A percentile compares a stretch with the other conserved stretches of the same genome.
phyloP scores from a whole-genome alignment of 306 rosid genomes.

The Fagus sylvatica region DNA sequence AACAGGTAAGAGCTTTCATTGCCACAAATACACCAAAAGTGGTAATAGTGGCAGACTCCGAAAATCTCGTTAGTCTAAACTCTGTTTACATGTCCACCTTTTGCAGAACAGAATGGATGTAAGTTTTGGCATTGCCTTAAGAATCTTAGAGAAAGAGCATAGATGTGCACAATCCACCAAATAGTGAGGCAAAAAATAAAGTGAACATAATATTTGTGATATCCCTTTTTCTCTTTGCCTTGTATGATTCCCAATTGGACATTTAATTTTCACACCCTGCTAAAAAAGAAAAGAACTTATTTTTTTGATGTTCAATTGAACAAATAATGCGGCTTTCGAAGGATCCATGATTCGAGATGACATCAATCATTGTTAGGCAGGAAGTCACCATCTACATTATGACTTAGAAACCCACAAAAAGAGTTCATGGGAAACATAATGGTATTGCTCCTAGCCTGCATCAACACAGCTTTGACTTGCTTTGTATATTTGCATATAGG shows the following conservation, averaged over 20 bases:
- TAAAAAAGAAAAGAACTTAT: background rate
- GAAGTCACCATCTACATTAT: background rate
- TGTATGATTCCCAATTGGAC: background rate
- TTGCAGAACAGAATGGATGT: background rate
- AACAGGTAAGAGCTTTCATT: background rate
- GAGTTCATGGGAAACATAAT: background rate
- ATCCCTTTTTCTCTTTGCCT: background rate
- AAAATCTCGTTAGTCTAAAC: background rate
- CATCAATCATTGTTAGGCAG: background rate
- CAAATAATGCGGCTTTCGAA: background rate
- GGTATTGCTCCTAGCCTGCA: background rate
- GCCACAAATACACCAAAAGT: background rate
- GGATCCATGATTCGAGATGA: background rate
- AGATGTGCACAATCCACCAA: background rate
- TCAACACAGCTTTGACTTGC: background rate
- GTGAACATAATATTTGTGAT: background rate
- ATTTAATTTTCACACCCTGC: background rate
- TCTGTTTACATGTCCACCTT: background rate
- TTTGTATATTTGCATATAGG: background rate
- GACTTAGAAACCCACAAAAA: background rate
- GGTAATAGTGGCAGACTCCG: background rate
- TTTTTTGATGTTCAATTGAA: background rate
- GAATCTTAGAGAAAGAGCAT: background rate
- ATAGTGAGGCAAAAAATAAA: background rate
- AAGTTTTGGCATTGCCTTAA: background rate